Evolutionary conservation across 2,329 filamentous ascomycete genomes (phyloP), one percentile per base, ranked within the genome.

Genomic region (Aspergillus chevalieri): DNA sequence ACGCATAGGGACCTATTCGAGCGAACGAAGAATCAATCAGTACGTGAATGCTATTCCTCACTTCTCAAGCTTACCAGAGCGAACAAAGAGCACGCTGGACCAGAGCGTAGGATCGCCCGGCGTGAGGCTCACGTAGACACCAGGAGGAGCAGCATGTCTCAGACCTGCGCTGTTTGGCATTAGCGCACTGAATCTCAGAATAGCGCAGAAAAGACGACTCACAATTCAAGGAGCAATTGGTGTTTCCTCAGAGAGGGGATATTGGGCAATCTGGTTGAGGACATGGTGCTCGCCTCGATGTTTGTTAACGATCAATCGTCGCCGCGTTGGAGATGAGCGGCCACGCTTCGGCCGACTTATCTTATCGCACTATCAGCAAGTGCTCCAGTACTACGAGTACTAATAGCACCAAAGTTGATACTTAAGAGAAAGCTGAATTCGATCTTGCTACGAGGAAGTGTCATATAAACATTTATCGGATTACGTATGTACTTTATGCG

Each of bases 31-130:
- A 54, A 57, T 49, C 38, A 44, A 36, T 49, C 26, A 34, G 15
- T 14, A 15, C 2, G 12, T 6, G 10, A 9, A 17, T 3, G 17
- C 5, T 22, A 8, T 19, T 14, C 9, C 2, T 44, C 21, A 12
- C 42, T 26, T 12, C 6, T 3, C 10, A 6, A 39, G 47, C 56
- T 57, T 74, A 93, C 92, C 92, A 76, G 88, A 85, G 49, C 89
- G 86, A 54, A 95, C 83, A 66, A 97, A 97, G 24, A 97, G 77
- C 17, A 95, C 87, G n/a, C 89, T 91, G 28, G 85, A 86, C 92
- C 92, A 97, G 44, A 90, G 74, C 14, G 83, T 83, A 15, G 88
- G 83, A 64, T 95, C 86, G 21, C 86, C 87, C 0, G 89, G 88
- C 24, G 86, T 87, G 52, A 95, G 79, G 66, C 81, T 88, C 69